These are phyloP conservation scores for Clonostachys chloroleuca DNA, from an alignment of 2,329 filamentous ascomycete species.

Conservation along the genomic window DNA sequence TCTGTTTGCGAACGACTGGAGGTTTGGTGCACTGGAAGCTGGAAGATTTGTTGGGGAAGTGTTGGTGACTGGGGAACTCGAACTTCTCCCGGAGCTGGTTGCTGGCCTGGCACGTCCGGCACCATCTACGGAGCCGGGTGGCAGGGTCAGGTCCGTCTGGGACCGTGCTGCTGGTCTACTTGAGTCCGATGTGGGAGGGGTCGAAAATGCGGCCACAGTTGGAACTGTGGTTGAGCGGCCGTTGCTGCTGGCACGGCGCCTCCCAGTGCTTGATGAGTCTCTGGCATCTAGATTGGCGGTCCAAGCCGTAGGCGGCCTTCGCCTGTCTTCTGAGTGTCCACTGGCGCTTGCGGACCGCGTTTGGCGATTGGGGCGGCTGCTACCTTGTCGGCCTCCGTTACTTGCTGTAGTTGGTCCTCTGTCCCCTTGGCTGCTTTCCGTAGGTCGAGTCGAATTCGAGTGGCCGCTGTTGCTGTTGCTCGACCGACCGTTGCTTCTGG, in stretches of 20 bases:
- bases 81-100: conserved; percentile 29
- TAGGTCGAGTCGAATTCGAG: conserved; percentile 17
- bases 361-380: conserved; percentile 31
- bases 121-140: conserved; percentile 6
- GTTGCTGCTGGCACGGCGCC: conserved; percentile 48
- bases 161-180: conserved; percentile 53
- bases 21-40: not conserved
- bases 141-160: conserved; percentile 56
- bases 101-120: no score
- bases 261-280: conserved; percentile 18
- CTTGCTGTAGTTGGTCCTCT: conserved; percentile 18
- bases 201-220: conserved; percentile 24
- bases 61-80: conserved; percentile 20
- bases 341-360: conserved; percentile 41
- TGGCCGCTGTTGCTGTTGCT: conserved; percentile 21
- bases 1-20: conserved; percentile 24
- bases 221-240: conserved; percentile 44
- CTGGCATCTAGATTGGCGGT: conserved; percentile 19
- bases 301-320: conserved; percentile 38
- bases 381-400: conserved; percentile 14
- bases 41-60: conserved; percentile 13
- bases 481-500: not conserved
- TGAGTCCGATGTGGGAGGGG: conserved; percentile 17
- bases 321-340: conserved; percentile 38
- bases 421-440: conserved; percentile 12